Percentiles rank a stretch among this genome's conserved stretches.
Evolutionary conservation across 2,329 filamentous ascomycete genomes (phyloP).

Genomic region (Neurospora sp.): DNA sequence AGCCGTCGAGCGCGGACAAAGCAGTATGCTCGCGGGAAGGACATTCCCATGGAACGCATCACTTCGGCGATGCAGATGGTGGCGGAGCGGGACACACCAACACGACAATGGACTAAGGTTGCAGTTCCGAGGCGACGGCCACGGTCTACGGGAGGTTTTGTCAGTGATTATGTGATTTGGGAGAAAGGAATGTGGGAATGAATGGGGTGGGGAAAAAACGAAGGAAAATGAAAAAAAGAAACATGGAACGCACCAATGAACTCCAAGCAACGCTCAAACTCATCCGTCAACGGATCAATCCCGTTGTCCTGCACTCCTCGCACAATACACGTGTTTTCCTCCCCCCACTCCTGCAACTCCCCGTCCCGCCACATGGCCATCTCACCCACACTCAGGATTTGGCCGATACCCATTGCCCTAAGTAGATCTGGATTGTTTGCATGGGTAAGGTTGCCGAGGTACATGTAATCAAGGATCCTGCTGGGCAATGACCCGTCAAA

Average conservation of each 20-base stretch:
- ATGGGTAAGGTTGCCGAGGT: conserved; percentile 84
- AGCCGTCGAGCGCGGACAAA: conserved; percentile 85
- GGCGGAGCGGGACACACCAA: conserved; percentile 88
- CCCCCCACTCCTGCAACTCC: conserved; percentile 61
- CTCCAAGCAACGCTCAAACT: conserved; percentile 75
- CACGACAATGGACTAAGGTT: conserved; percentile 90
- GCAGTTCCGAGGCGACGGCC: conserved; percentile 69
- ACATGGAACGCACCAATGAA: conserved; percentile 68
- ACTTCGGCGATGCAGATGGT: conserved; percentile 99
- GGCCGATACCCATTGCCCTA: conserved; percentile 67
- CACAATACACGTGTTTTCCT: conserved; percentile 69
- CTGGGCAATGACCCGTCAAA: conserved; percentile 31
- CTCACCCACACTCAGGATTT: conserved; percentile 89
- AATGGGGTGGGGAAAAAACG: neutral
- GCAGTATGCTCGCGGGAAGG: conserved; percentile 89
- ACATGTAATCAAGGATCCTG: conserved; percentile 85
- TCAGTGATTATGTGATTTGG: conserved; percentile 7
- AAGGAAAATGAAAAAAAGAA: conserved; percentile 4
- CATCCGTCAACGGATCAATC: conserved; percentile 78
- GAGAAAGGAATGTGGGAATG: neutral
- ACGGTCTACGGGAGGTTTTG: conserved; percentile 45
- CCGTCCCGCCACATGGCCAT: conserved; percentile 69
- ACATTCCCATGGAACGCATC: conserved; percentile 71
- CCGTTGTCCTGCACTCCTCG: conserved; percentile 92
- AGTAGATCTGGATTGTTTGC: conserved; percentile 88